phyloP scores from a whole-genome alignment of 345 rosid species.

The Citrus inodora region DNA sequence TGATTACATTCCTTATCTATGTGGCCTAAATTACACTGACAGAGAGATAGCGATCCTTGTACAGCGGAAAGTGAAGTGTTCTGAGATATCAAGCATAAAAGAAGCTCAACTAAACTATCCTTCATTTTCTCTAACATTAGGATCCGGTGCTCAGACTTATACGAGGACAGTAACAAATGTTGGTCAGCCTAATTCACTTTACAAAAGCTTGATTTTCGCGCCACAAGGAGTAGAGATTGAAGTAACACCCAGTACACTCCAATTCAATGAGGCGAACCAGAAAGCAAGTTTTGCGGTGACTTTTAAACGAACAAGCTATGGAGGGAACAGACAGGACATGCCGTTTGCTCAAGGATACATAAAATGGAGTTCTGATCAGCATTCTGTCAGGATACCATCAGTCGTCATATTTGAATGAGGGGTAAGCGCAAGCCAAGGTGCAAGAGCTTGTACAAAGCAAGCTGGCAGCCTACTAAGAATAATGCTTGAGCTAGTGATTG shows the following conservation, averaged over 20 bases:
- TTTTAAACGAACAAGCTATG: background rate
- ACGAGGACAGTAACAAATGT: conserved; percentile 46
- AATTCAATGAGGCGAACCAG: conserved; percentile 18
- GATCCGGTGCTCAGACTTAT: conserved; percentile 6
- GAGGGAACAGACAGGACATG: background rate
- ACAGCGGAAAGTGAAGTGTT: conserved; percentile 15
- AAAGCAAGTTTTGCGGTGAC: conserved; percentile 20
- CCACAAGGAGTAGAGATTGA: conserved; percentile 21
- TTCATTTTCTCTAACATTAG: conserved; percentile 23
- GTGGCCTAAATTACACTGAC: conserved; percentile 33
- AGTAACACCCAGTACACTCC: background rate
- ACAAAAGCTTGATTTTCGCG: conserved; percentile 14
- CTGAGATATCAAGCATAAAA: conserved; percentile 7
- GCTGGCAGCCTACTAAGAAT: background rate
- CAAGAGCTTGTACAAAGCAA: background rate
- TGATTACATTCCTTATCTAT: conserved; percentile 43
- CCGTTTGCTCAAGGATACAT: conserved; percentile 23
- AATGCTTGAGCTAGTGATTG: background rate
- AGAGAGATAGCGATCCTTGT: conserved; percentile 18
- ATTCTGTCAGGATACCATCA: conserved; percentile 20
- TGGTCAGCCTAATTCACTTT: conserved; percentile 28
- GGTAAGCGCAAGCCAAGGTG: background rate
- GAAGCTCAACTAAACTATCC: conserved; percentile 42
- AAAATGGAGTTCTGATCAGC: conserved; percentile 22
- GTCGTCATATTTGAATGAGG: conserved; percentile 2